Conservation (phyloP, 1,284 basidiomycete species). For the Cerioporus squamosus region DNA sequence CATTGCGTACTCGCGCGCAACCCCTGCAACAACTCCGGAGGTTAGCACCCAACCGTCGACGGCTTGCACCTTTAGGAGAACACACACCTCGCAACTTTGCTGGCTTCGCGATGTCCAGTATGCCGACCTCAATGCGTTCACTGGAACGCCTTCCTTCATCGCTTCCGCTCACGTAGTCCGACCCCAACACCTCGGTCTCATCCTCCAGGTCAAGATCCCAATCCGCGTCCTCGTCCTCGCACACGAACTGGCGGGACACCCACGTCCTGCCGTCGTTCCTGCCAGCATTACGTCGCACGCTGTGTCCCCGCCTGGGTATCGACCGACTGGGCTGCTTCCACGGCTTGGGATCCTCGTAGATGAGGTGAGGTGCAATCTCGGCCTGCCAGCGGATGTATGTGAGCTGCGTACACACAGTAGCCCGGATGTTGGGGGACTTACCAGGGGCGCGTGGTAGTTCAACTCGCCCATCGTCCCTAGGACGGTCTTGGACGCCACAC, state of each 20-base stretch:
- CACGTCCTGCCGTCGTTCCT: conserved; percentile 13
- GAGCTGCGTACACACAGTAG: too few species aligned
- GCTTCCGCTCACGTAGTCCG: neutral
- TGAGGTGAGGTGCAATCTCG: conserved; percentile 3
- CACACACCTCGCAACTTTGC: conserved; percentile 18
- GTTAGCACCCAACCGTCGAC: too few species aligned
- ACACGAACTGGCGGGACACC: conserved; percentile 7
- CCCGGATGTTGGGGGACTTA: neutral
- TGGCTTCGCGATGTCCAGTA: conserved; percentile 22
- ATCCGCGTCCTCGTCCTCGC: neutral
- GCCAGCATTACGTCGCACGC: conserved; percentile 6
- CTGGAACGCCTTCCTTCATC: neutral
- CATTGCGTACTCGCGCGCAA: conserved; percentile 3
- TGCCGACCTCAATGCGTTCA: conserved; percentile 3
- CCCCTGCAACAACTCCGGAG: neutral
- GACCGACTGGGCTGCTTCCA: conserved; percentile 10
- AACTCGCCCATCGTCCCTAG: conserved; percentile 11
- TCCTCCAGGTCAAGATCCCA: neutral
- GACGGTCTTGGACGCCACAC: conserved; percentile 7
- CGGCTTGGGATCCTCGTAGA: conserved; percentile 1
- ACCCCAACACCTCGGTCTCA: neutral
- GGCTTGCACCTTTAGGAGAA: too few species aligned
- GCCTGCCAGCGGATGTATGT: neutral
- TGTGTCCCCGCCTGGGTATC: neutral
- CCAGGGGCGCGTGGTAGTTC: conserved; percentile 12